Evolutionary conservation across 495 filamentous ascomycete genomes (phyloP).

Genomic region (Xylaria venustula): DNA sequence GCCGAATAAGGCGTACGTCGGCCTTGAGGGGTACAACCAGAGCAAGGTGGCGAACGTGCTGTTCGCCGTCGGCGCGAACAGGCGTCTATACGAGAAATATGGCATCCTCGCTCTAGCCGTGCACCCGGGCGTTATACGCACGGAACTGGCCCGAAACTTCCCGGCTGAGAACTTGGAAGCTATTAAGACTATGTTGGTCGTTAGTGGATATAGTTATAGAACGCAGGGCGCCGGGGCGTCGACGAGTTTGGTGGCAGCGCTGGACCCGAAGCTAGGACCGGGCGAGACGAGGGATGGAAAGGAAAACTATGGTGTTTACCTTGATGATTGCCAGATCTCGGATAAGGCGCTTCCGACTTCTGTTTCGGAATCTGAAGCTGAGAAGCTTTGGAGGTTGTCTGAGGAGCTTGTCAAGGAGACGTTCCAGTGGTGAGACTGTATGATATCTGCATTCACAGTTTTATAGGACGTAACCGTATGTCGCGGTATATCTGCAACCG

Average conservation of each 20-base stretch:
- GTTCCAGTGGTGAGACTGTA: constrained; percentile 39
- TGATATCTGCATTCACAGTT: too few species aligned
- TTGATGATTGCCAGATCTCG: constrained; percentile 41
- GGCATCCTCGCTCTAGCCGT: constrained; percentile 36
- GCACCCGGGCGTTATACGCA: constrained; percentile 43
- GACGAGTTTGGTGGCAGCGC: constrained; percentile 44
- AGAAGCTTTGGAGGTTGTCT: constrained; percentile 47
- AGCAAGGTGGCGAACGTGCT: constrained; percentile 55
- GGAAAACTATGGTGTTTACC: constrained; percentile 41
- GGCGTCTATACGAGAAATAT: constrained; percentile 31
- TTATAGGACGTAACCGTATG: too few species aligned
- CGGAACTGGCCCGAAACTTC: constrained; percentile 30
- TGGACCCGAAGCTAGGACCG: constrained; percentile 40
- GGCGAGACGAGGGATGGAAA: constrained; percentile 25
- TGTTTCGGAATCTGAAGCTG: constrained; percentile 40
- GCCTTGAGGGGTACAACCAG: constrained; percentile 45
- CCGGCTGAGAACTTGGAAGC: constrained; percentile 14
- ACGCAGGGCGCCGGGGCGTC: constrained; percentile 37
- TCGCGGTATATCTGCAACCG: too few species aligned
- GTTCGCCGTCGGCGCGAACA: constrained; percentile 40
- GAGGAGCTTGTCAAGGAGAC: constrained; percentile 51
- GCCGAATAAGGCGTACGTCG: constrained; percentile 37
- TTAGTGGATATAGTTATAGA: constrained; percentile 19
- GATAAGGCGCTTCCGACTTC: constrained; percentile 24
- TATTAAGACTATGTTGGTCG: background rate